Evolutionary conservation across 768 basidiomycete species (phyloP).

Genomic region (Leccinum subgranulosum): DNA sequence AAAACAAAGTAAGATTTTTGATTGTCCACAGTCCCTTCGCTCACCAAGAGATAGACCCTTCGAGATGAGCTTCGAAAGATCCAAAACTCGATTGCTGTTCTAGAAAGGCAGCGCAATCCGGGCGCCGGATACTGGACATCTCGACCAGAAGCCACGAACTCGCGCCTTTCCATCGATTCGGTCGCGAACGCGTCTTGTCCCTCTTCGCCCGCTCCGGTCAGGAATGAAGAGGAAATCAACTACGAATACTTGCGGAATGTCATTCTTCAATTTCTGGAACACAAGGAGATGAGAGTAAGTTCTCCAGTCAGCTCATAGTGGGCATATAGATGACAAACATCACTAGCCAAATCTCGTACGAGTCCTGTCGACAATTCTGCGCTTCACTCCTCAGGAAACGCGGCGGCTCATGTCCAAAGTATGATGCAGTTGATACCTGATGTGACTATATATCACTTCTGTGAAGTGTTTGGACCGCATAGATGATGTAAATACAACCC

Average conservation of each 20-base stretch:
- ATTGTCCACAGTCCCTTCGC: background rate
- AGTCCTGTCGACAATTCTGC: conserved; percentile 88
- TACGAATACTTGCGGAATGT: conserved; percentile 95
- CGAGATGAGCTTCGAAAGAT: conserved; percentile 95
- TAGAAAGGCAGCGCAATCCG: conserved; percentile 89
- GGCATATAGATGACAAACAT: conserved; percentile 4
- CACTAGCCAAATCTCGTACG: conserved; percentile 81
- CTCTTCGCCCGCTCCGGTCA: conserved; percentile 31
- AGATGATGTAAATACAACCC: background rate
- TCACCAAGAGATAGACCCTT: conserved; percentile 55
- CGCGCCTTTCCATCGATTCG: conserved; percentile 40
- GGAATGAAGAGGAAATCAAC: conserved; percentile 88
- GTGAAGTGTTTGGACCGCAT: background rate
- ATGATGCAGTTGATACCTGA: conserved; percentile 26
- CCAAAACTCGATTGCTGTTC: conserved; percentile 84
- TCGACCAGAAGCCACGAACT: conserved; percentile 33
- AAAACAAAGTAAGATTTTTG: conserved; percentile 66
- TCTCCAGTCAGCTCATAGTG: background rate
- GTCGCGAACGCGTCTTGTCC: conserved; percentile 39
- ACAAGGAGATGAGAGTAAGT: conserved; percentile 96
- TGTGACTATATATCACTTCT: conserved; percentile 1
- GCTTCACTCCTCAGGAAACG: conserved; percentile 94
- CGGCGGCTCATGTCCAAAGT: conserved; percentile 87
- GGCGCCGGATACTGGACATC: conserved; percentile 91
- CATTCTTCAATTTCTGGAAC: conserved; percentile 94